Percentiles rank a stretch among this genome's conserved stretches.
These are phyloP conservation scores for Ricinus communis DNA, from an alignment of 345 rosid genomes.

Conservation along the genomic window DNA sequence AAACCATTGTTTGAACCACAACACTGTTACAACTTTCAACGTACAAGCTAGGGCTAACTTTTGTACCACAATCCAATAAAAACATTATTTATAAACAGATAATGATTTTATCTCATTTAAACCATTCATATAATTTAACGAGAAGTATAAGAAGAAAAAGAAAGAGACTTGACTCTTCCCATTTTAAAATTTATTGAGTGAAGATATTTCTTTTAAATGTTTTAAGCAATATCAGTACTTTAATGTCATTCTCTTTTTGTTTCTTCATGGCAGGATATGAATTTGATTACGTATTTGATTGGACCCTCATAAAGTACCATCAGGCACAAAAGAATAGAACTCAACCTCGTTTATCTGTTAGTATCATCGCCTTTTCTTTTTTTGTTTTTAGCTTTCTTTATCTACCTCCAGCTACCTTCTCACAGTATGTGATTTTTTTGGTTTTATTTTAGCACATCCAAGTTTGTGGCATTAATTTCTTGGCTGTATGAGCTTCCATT, in stretches of 20 bases:
- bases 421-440: background rate
- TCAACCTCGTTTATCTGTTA: constrained; percentile 61
- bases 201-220: background rate
- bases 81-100: background rate
- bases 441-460: background rate
- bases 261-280: constrained; percentile 58
- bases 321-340: constrained; percentile 50
- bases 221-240: background rate
- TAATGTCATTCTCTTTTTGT: background rate
- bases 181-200: background rate
- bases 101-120: too few species aligned
- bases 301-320: constrained; percentile 93
- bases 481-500: constrained; percentile 5
- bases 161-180: background rate
- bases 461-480: constrained; percentile 2
- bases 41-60: too few species aligned
- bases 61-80: background rate
- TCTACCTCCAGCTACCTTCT: background rate
- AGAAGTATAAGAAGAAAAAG: background rate
- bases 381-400: background rate
- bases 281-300: constrained; percentile 84
- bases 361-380: constrained; percentile 21
- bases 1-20: background rate
- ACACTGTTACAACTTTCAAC: too few species aligned
- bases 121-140: too few species aligned